Percentiles rank a stretch among this genome's conserved stretches.
These are phyloP conservation scores for Dioscorea zingiberensis DNA, from an alignment of 106 monocot genomes.

Conservation along the genomic window DNA sequence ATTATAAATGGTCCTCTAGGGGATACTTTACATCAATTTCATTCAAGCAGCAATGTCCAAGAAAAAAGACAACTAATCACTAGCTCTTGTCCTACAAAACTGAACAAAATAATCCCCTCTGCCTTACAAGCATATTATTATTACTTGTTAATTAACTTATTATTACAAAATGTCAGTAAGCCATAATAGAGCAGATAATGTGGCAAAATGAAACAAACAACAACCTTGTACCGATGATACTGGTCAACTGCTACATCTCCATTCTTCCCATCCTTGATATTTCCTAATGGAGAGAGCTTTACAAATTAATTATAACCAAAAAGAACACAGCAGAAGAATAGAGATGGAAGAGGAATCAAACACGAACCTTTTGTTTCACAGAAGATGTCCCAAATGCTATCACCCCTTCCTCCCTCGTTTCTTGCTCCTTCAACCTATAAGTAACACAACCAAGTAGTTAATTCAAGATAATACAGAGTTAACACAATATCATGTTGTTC, in stretches of 20 bases:
- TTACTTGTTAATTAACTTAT: no score
- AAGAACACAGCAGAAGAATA: neutral
- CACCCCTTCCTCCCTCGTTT: conserved; percentile 63
- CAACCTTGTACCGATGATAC: conserved; percentile 95
- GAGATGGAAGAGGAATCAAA: neutral
- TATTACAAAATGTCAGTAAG: no score
- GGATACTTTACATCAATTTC: no score
- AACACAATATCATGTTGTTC: neutral
- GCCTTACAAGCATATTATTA: no score
- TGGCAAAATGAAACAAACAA: neutral
- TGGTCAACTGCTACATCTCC: conserved; percentile 79
- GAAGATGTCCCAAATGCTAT: conserved; percentile 90
- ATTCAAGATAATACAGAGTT: no score
- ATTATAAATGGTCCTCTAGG: no score
- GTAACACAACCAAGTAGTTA: no score
- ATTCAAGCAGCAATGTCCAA: no score
- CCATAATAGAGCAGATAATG: no score
- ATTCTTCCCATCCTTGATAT: conserved; percentile 70
- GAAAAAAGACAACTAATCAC: no score
- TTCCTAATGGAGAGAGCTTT: conserved; percentile 32
- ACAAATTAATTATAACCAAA: neutral
- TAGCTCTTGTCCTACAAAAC: no score
- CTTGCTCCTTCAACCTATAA: conserved; percentile 92
- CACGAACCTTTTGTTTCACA: conserved; percentile 47
- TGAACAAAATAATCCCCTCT: no score